Conservation (phyloP, 1,284 basidiomycete genomes). For the Cutaneotrichosporon sp. region DNA sequence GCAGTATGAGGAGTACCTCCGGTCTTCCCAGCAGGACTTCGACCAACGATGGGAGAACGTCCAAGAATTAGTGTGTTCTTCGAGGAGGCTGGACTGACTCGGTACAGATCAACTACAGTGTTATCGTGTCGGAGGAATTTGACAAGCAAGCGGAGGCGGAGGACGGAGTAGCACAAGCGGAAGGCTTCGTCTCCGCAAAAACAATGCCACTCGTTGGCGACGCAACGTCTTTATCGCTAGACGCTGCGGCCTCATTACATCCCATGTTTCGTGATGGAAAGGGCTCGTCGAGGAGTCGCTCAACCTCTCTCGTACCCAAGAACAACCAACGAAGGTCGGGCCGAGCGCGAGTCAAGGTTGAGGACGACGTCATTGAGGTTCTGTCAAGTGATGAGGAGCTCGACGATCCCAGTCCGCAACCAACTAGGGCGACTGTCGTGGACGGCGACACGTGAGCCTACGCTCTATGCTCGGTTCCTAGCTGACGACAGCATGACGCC, state of each 20-base stretch:
- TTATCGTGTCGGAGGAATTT: slow-evolving; percentile 46
- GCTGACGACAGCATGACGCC: slow-evolving; percentile 60
- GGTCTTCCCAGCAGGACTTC: slow-evolving; percentile 68
- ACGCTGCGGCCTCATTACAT: slow-evolving; percentile 27
- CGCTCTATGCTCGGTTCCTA: not conserved
- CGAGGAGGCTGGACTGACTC: not conserved
- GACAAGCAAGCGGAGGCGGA: slow-evolving; percentile 27
- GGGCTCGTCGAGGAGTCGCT: slow-evolving; percentile 20
- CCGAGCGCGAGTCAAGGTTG: slow-evolving; percentile 12
- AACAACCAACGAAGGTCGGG: not conserved
- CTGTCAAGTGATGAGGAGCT: slow-evolving; percentile 44
- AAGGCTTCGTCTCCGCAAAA: slow-evolving; percentile 36
- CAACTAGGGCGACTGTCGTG: not conserved
- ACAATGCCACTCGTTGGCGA: slow-evolving; percentile 23
- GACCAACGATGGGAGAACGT: slow-evolving; percentile 82
- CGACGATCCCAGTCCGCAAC: slow-evolving; percentile 10
- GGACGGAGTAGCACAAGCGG: slow-evolving; percentile 17
- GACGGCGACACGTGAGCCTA: slow-evolving; percentile 21
- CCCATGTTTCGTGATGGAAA: slow-evolving; percentile 34
- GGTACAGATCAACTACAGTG: slow-evolving; percentile 49
- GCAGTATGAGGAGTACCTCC: slow-evolving; percentile 68
- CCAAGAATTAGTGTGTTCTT: slow-evolving; percentile 67
- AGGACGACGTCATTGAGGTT: slow-evolving; percentile 38
- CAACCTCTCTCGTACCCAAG: slow-evolving; percentile 15
- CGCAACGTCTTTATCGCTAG: not conserved